Base-by-base conservation (phyloP, 2,329 filamentous ascomycete genomes). In the Aphanocladium album region DNA sequence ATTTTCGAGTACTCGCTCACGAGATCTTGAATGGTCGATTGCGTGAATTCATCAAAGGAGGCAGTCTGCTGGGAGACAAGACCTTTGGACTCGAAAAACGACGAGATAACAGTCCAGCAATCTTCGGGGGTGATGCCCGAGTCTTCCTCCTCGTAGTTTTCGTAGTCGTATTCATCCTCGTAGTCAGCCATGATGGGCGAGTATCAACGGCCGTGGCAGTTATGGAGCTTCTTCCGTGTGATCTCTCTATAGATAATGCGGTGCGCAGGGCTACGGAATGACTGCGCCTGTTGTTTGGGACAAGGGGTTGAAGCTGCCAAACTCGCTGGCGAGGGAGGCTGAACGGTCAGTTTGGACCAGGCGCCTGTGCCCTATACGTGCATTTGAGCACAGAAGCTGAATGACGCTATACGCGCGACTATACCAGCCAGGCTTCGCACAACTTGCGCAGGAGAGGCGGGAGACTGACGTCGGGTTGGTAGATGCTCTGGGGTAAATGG, bases 61-160 rank as follows among this genome's bases (percentile, higher is more conserved):
- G 98, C 93, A 64, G 98, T 88, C 79, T 99, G 95, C 77, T 99
- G 93, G 17, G 95, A 96, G 23, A 96, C 95, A 35, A 99, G 83
- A 70, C 95, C 93, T 77, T 98, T 99, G 64, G 87, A 85, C 68
- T 97, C 91, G 78, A 99, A 99, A 80, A 97, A 98, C 11, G 95
- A 90, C 60, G 90, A 92, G 73, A 99, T 98, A 71, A 98, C 93
- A 66, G 89, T 90, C 95, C 96, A 99, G 80, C 92, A 97, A 77
- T 99, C 96, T 79, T 98, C 95, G 63, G 93, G 91, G 27, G 93
- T 96, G 78, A 98, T 96, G 67, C 80, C 80, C 62, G 82, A 78
- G 64, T 87, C 84, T 39, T 85, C 87, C 64, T 89, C 86, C 62
- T 83, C 85, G 68, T 89, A 89, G 65, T 86, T 84, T 63, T 88